Evolutionary conservation across 1,284 basidiomycete species (phyloP).

Genomic region (Irpex lacteus): DNA sequence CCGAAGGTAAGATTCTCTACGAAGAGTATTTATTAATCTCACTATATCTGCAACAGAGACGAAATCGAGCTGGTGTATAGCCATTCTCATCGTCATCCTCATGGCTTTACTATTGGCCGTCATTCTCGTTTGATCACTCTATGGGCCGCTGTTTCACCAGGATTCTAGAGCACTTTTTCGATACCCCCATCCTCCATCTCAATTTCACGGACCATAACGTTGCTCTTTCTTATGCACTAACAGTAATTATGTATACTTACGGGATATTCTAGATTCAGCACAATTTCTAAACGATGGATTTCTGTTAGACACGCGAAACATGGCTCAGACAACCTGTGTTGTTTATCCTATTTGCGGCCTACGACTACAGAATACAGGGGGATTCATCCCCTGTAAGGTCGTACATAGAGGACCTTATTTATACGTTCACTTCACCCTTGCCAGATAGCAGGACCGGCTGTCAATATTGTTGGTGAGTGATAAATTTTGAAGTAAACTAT

Average conservation of each 20-base stretch:
- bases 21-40: not conserved
- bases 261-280: not conserved
- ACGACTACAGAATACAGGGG: no score
- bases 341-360: no score
- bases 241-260: not conserved
- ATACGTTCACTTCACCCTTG: slow-evolving; percentile 10
- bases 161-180: not conserved
- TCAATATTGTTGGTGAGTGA: not conserved
- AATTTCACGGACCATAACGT: not conserved
- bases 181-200: not conserved
- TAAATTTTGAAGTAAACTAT: not conserved
- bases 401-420: no score
- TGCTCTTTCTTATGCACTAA: not conserved
- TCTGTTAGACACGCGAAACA: no score
- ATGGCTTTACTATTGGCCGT: slow-evolving; percentile 54
- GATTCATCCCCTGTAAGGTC: no score
- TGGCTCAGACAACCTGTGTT: no score
- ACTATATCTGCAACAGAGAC: slow-evolving; percentile 43
- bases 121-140: slow-evolving; percentile 44
- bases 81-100: slow-evolving; percentile 56
- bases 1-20: slow-evolving; percentile 57
- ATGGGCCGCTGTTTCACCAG: not conserved
- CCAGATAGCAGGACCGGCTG: slow-evolving; percentile 20
- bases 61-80: slow-evolving; percentile 71
- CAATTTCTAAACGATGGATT: no score